Base-by-base conservation (phyloP, 345 rosid species). In the Garcia nutans region DNA sequence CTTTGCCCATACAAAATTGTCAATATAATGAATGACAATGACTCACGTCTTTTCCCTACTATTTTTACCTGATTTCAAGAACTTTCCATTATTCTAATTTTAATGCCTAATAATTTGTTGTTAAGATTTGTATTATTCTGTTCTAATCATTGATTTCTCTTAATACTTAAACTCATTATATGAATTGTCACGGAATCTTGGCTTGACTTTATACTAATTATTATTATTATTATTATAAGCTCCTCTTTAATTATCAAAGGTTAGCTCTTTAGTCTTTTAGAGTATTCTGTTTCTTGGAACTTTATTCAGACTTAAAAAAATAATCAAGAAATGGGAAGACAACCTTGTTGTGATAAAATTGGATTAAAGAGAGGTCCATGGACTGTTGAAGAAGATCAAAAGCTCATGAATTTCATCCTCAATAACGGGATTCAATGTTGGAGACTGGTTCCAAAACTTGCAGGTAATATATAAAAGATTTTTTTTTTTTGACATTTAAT, bases 371-470 rank as follows among this genome's bases (percentile, higher is more conserved):
- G 74, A 76, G 79, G 79, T 22, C 59, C 79, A 23, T 76, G 79
- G 79, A 69, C 68, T 17, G 49, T 68, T 49, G 69, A 76, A 15
- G 79, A 76, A 60, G 79, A 76, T 60, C 66, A 47, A 49, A 76
- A 49, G 62, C 79, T 76, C 23, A 22, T 60, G 52, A 61, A 59
- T 33, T 76, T 71, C 47, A 64, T 77, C 33, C 75, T 55, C 59
- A 19, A 15, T 26, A 63, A 77, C 54, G 75, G 80, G 17, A 63
- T 71, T 5, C 63, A 70, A 24, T 64, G 80, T 45, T 71, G 75
- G 80, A 41, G 80, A 62, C 65, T 19, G 0, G 75, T 77, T 31
- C 80, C 80, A 3, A 71, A 77, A 71, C 80, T 77, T 63, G 75
- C 80, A 41, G 80, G 80, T 77, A 16, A 19, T 54, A 50, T 12